Evolutionary conservation across 169 alveolate genomes (phyloP).

Genomic region (Plasmodium falciparum): DNA sequence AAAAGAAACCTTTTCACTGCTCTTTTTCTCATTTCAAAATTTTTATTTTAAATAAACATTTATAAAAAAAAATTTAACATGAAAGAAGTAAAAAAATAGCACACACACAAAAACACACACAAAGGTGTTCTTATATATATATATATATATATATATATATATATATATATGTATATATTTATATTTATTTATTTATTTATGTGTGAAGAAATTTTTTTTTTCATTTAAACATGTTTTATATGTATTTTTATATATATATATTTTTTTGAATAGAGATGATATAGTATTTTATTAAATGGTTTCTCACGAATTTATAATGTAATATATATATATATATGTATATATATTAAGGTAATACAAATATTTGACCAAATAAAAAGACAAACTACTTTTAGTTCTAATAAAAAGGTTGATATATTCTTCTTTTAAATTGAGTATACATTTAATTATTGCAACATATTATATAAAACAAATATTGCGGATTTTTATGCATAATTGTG

Average conservation of each 20-base stretch:
- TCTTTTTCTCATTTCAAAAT: background rate
- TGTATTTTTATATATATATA: background rate
- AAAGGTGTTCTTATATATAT: background rate
- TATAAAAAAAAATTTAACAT: background rate
- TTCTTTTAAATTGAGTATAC: too few relatives aligned
- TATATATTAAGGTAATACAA: background rate
- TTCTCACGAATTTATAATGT: too few relatives aligned
- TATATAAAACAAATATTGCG: background rate
- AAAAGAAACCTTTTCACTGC: constrained; percentile 33
- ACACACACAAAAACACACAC: constrained; percentile 9
- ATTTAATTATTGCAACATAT: constrained; percentile 4
- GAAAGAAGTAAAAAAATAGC: too few relatives aligned
- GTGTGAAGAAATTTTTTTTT: too few relatives aligned
- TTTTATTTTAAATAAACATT: background rate
- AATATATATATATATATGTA: background rate
- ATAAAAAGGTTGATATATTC: too few relatives aligned
- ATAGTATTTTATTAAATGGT: too few relatives aligned
- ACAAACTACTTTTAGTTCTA: too few relatives aligned
- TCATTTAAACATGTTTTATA: background rate
- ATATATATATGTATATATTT: background rate
- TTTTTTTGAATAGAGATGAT: background rate
- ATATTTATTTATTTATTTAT: background rate
- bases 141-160: background rate
- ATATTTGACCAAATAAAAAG: too few relatives aligned
- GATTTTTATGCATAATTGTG: constrained; percentile 15